These are phyloP conservation scores for Cordyceps cicadae DNA, from an alignment of 2,329 filamentous ascomycete genomes.

Conservation along the genomic window DNA sequence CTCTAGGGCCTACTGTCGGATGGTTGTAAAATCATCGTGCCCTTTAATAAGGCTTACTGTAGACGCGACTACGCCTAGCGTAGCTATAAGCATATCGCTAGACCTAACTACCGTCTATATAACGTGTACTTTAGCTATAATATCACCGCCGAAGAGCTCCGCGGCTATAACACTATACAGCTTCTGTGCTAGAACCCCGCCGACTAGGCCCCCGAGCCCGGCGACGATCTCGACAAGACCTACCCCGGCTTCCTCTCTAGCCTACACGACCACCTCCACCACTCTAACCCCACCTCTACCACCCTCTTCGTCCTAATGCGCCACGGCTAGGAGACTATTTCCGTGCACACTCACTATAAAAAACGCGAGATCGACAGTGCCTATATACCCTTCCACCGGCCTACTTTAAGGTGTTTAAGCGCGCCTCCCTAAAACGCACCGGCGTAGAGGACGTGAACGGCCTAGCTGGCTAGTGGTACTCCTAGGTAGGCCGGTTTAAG, in stretches of 20 bases:
- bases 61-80: neutral
- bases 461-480: conserved; percentile 13
- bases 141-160: conserved; percentile 20
- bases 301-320: conserved; percentile 13
- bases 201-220: conserved; percentile 12
- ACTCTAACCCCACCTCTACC: neutral
- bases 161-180: conserved; percentile 19
- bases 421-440: conserved; percentile 15
- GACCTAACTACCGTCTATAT: conserved; percentile 13
- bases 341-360: conserved; percentile 9
- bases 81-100: conserved; percentile 19
- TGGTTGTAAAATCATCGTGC: conserved; percentile 1
- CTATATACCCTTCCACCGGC: conserved; percentile 22
- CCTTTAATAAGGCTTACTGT: conserved; percentile 11
- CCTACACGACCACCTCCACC: conserved; percentile 1
- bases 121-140: conserved; percentile 17
- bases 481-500: neutral
- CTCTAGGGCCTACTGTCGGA: neutral
- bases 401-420: conserved; percentile 23
- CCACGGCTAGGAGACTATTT: neutral
- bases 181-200: conserved; percentile 19
- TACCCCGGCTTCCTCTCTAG: neutral
- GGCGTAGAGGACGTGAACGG: conserved; percentile 16
- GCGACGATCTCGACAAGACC: neutral
- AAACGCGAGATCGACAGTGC: neutral